Conservation (phyloP, 441 rosid species). For the Melastoma candidum region DNA sequence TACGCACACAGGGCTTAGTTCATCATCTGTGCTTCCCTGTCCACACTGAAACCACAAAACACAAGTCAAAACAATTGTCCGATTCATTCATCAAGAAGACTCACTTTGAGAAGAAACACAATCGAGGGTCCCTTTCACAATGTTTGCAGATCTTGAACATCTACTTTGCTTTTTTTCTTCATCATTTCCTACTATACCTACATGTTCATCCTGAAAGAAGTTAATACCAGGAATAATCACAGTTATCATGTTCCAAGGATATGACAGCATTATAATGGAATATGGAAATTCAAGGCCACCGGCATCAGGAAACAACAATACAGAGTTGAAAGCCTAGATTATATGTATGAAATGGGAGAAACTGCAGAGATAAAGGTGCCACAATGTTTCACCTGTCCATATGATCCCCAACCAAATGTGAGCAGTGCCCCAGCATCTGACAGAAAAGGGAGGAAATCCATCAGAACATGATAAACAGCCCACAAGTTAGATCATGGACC, state of each 20-base stretch:
- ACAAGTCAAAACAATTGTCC: slow-evolving; percentile 4
- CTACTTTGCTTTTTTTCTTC: slow-evolving; percentile 40
- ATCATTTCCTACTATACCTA: slow-evolving; percentile 60
- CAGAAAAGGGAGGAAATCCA: slow-evolving; percentile 2
- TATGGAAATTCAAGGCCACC: neutral
- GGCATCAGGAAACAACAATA: too few species aligned
- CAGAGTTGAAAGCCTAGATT: too few species aligned
- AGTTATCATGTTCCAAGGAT: neutral
- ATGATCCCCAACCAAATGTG: slow-evolving; percentile 98
- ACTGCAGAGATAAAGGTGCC: slow-evolving; percentile 6
- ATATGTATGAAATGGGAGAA: too few species aligned
- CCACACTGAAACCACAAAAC: slow-evolving; percentile 60
- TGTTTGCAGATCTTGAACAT: slow-evolving; percentile 47
- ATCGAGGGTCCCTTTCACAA: slow-evolving; percentile 31
- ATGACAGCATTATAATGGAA: neutral
- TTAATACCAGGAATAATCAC: slow-evolving; percentile 15
- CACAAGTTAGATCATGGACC: too few species aligned
- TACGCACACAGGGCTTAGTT: slow-evolving; percentile 76
- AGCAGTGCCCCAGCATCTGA: slow-evolving; percentile 97
- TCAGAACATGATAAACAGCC: too few species aligned
- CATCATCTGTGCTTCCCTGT: slow-evolving; percentile 94
- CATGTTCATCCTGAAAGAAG: slow-evolving; percentile 32
- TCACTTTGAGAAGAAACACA: slow-evolving; percentile 20
- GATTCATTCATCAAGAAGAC: slow-evolving; percentile 8
- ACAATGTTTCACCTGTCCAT: slow-evolving; percentile 72